Conservation (phyloP, 2,329 filamentous ascomycete genomes). For the Ploettnerulaceae sp. region DNA sequence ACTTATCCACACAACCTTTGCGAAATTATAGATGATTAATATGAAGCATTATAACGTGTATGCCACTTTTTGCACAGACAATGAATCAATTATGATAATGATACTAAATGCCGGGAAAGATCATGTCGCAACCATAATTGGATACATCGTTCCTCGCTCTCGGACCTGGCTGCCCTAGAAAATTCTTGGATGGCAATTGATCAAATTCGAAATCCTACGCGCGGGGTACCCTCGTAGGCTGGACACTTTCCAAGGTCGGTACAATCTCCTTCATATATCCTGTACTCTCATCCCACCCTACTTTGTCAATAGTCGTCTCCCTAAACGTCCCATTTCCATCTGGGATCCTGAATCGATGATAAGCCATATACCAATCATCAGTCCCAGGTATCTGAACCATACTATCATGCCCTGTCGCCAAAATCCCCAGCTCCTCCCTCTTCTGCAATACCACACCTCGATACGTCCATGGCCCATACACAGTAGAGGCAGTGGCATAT, state of each 20-base stretch:
- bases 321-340: slow-evolving; percentile 6
- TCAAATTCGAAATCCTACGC: no score
- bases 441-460: slow-evolving; percentile 7
- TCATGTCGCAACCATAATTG: no score
- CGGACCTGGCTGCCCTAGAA: no score
- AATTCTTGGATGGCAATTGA: no score
- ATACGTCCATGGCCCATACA: slow-evolving; percentile 6
- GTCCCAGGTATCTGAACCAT: slow-evolving; percentile 6
- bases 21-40: no score
- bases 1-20: no score
- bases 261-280: slow-evolving; percentile 6
- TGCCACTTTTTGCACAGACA: no score
- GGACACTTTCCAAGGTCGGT: slow-evolving; percentile 6
- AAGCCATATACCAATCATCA: slow-evolving; percentile 11
- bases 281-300: slow-evolving; percentile 1
- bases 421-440: slow-evolving; percentile 2
- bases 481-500: not conserved
- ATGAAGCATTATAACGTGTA: no score
- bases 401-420: slow-evolving; percentile 7
- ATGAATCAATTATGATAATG: no score
- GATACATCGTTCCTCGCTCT: no score
- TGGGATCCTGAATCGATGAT: slow-evolving; percentile 10
- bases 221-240: no score
- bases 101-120: no score
- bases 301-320: slow-evolving; percentile 9